Conservation (phyloP, 2,329 filamentous ascomycete species). For the Cadophora luteo-olivacea region DNA sequence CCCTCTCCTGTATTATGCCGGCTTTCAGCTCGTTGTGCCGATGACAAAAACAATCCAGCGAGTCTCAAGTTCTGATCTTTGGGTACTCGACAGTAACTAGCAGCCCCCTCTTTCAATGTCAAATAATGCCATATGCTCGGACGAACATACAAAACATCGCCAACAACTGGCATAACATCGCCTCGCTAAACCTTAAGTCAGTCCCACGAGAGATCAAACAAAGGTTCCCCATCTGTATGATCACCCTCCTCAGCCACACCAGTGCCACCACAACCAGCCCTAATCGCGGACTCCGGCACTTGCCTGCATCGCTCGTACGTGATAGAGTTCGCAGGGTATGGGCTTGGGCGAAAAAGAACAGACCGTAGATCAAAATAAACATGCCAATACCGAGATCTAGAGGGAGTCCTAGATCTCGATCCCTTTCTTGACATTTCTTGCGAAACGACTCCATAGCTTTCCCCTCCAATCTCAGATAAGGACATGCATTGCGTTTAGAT, state of each 20-base stretch:
- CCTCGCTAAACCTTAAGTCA: neutral
- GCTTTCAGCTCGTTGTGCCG: neutral
- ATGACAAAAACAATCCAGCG: neutral
- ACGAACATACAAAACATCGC: constrained; percentile 4
- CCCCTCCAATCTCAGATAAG: neutral
- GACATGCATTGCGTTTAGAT: neutral
- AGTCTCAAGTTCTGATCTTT: neutral
- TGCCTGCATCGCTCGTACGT: neutral
- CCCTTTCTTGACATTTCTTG: neutral
- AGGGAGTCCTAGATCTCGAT: neutral
- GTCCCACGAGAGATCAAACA: neutral
- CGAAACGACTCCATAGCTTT: neutral
- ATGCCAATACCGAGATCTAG: neutral
- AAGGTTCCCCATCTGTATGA: neutral
- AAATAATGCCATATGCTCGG: neutral
- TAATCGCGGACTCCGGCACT: neutral
- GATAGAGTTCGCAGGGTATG: neutral
- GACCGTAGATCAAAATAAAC: neutral
- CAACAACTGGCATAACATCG: constrained; percentile 8
- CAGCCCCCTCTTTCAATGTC: neutral
- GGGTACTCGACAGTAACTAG: neutral
- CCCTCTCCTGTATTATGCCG: neutral
- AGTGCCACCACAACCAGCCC: neutral
- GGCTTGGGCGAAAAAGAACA: neutral
- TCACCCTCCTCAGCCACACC: constrained; percentile 8